A percentile compares a stretch with the other conserved stretches of the same genome.
Conservation (phyloP, 805 yeast species). For the Candida chilensis region DNA sequence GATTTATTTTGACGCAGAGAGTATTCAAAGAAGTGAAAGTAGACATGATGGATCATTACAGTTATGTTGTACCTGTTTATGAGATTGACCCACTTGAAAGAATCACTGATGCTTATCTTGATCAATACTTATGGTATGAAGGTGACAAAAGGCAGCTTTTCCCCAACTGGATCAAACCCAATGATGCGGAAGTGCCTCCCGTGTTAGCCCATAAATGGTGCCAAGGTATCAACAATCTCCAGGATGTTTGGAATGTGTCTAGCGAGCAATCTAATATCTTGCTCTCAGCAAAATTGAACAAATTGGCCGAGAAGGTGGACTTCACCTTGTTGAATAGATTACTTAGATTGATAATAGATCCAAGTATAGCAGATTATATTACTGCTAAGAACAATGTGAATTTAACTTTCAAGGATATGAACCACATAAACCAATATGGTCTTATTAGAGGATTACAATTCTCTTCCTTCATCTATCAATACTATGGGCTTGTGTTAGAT, state of each 20-base stretch:
- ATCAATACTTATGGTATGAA: constrained; percentile 94
- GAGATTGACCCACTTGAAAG: constrained; percentile 88
- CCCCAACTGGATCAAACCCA: constrained; percentile 96
- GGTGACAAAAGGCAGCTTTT: constrained; percentile 80
- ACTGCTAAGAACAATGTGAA: constrained; percentile 84
- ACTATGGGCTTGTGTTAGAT: constrained; percentile 81
- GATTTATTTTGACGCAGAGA: constrained; percentile 74
- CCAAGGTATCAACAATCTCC: constrained; percentile 77
- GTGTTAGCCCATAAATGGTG: constrained; percentile 88
- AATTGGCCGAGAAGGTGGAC: constrained; percentile 79
- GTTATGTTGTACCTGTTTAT: constrained; percentile 77
- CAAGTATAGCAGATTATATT: constrained; percentile 89
- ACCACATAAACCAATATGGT: constrained; percentile 84
- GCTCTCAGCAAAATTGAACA: constrained; percentile 66
- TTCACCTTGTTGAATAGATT: constrained; percentile 79
- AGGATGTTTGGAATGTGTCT: constrained; percentile 69
- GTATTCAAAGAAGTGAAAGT: constrained; percentile 84
- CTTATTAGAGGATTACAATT: constrained; percentile 83
- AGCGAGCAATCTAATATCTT: constrained; percentile 76
- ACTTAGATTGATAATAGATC: constrained; percentile 73
- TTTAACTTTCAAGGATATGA: constrained; percentile 88
- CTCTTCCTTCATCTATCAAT: constrained; percentile 83
- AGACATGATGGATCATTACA: constrained; percentile 88
- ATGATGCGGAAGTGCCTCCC: constrained; percentile 91
- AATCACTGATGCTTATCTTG: constrained; percentile 91